These are phyloP conservation scores for Kodamaea lidongshanica DNA, from an alignment of 805 yeast species.

Conservation along the genomic window DNA sequence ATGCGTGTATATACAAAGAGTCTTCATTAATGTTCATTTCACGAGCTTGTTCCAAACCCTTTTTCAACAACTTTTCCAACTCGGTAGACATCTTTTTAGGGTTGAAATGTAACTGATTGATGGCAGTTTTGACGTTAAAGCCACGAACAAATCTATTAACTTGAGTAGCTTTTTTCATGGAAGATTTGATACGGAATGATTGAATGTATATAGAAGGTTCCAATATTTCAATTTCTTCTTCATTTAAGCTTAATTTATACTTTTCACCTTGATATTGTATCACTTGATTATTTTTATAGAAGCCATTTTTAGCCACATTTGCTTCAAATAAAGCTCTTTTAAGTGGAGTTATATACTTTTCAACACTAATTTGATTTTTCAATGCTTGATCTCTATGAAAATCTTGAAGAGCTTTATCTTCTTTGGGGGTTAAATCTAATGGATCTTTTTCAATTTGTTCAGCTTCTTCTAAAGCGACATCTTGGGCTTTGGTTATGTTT, in stretches of 20 bases:
- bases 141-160: conserved; percentile 73
- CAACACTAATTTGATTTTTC: conserved; percentile 40
- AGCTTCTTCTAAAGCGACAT: conserved; percentile 7
- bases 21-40: conserved; percentile 53
- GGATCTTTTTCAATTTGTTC: conserved; percentile 9
- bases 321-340: conserved; percentile 58
- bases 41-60: conserved; percentile 66
- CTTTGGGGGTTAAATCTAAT: conserved; percentile 20
- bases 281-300: conserved; percentile 57
- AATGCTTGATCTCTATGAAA: conserved; percentile 41
- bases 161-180: conserved; percentile 80
- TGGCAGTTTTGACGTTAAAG: conserved; percentile 67
- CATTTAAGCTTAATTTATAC: conserved; percentile 53
- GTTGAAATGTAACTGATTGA: conserved; percentile 87
- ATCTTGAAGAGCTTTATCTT: conserved; percentile 41
- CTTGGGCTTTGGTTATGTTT: conserved; percentile 22
- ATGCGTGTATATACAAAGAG: conserved; percentile 63
- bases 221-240: conserved; percentile 64
- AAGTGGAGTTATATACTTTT: conserved; percentile 63
- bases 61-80: conserved; percentile 64
- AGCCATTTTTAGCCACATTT: conserved; percentile 58
- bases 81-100: conserved; percentile 75
- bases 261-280: conserved; percentile 39
- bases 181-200: conserved; percentile 78
- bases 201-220: conserved; percentile 85